phyloP scores from a whole-genome alignment of 1,284 basidiomycete genomes.

The Ceratobasidium sp. region DNA sequence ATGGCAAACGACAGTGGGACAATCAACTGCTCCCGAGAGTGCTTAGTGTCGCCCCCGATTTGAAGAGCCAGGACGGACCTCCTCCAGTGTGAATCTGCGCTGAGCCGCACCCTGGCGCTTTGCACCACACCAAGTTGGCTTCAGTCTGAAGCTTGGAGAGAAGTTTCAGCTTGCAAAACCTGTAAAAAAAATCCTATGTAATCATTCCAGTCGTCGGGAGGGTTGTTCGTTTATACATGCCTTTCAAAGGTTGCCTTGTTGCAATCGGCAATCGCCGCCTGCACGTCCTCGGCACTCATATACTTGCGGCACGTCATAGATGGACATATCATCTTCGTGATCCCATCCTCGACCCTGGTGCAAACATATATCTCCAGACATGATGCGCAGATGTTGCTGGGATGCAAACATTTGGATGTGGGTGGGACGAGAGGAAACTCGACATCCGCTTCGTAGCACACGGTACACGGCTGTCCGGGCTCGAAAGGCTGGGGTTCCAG shows the following conservation, averaged over 20 bases:
- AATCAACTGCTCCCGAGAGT: neutral
- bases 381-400: constrained; percentile 14
- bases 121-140: constrained; percentile 14
- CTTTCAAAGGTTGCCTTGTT: constrained; percentile 15
- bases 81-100: constrained; percentile 37
- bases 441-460: constrained; percentile 15
- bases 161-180: constrained; percentile 33
- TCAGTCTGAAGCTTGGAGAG: constrained; percentile 12
- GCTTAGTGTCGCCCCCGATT: neutral
- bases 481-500: neutral
- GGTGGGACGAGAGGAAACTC: constrained; percentile 17
- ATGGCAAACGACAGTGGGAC: constrained; percentile 23
- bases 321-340: constrained; percentile 20
- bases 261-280: neutral
- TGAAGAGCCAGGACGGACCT: neutral
- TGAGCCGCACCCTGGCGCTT: constrained; percentile 19
- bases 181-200: neutral
- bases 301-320: neutral
- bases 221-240: neutral
- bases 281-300: constrained; percentile 17
- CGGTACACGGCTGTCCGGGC: neutral
- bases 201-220: neutral
- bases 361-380: constrained; percentile 21
- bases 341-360: neutral
- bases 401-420: constrained; percentile 14